A percentile compares a stretch with the other conserved stretches of the same genome.
Conservation (phyloP, 352 stramenopile genomes). For the Phytophthora rubi region DNA sequence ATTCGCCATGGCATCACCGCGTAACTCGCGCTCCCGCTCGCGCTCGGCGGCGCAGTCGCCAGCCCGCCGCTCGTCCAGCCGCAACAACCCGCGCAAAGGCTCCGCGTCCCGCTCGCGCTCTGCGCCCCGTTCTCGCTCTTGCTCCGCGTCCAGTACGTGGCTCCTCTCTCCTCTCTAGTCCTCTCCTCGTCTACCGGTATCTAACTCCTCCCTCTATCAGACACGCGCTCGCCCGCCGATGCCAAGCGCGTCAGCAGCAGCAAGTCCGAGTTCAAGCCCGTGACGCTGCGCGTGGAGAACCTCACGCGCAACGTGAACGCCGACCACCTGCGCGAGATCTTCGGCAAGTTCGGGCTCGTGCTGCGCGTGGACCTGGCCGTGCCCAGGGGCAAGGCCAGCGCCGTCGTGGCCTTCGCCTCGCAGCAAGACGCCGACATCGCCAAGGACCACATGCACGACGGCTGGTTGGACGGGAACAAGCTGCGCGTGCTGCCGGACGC, state of each 20-base stretch:
- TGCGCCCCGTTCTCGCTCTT: not conserved
- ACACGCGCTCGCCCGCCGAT: slow-evolving; percentile 10
- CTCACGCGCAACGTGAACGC: slow-evolving; percentile 86
- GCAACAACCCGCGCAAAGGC: not conserved
- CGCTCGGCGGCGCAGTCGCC: not conserved
- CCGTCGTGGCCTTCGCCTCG: slow-evolving; percentile 65
- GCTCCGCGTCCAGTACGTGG: not conserved
- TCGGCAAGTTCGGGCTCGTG: slow-evolving; percentile 85
- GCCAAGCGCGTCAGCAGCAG: slow-evolving; percentile 4
- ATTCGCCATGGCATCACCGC: not conserved
- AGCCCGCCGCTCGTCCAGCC: not conserved
- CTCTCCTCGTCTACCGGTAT: not conserved
- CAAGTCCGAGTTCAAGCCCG: slow-evolving; percentile 30
- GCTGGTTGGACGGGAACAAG: slow-evolving; percentile 85
- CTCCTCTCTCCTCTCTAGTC: not conserved
- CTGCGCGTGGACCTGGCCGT: slow-evolving; percentile 59
- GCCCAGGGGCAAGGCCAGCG: slow-evolving; percentile 44
- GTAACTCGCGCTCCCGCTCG: not conserved
- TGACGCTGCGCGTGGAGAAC: slow-evolving; percentile 76
- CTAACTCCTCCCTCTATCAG: slow-evolving; percentile 14
- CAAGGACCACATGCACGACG: slow-evolving; percentile 83
- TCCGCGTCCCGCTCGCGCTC: not conserved
- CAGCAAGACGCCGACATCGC: slow-evolving; percentile 61
- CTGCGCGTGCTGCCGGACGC: slow-evolving; percentile 56
- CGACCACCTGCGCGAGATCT: slow-evolving; percentile 87